Evolutionary conservation across 2,329 filamentous ascomycete genomes (phyloP), one percentile per base, ranked within the genome.

Genomic region (Penicillium sp.): DNA sequence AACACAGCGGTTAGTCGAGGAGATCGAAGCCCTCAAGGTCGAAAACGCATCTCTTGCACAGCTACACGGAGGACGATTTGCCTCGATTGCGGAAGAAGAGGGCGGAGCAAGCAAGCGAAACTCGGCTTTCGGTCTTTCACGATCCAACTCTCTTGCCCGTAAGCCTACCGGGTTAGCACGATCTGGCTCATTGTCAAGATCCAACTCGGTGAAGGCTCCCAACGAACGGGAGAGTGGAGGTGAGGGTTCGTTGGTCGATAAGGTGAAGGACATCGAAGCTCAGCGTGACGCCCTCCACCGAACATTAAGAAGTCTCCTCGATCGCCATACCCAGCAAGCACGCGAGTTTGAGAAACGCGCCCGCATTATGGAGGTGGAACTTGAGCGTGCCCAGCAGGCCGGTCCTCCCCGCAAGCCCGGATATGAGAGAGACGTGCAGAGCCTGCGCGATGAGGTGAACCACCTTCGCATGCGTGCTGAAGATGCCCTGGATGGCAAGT

Each of bases 401-500:
- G 80, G 82, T 37, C 89, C 88, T 1, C 90, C 90, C 2, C 86
- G 87, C 63, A 88, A 89, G 64, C 85, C 86, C 5, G 90, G 90
- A 10, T 98, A 96, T 72, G 89, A 96, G 71, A 87, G 84, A 63
- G 93, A 98, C 69, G 90, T 98, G 7, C 82, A 84, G 2, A 87
- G 84, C 60, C 81, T 98, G 44, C 88, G 92, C 58, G 87, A 89
- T 24, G 95, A 99, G 72, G 90, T 99, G 60, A 90, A 90, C 51
- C 84, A 89, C 16, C 82, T 99, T 55, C 87, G 95, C 44, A 88
- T 88, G 60, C 87, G 95, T 53, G 93, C 93, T 29, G 93, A 99
- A 67, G 93, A 98, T 62, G 93, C 93, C 16, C 83, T 98, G 14
- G 91, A 96, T 70, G 90, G 96, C 69, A 98, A 98, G 76, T 98